These are phyloP conservation scores for Aspergillus bombycis DNA, from an alignment of 2,329 filamentous ascomycete genomes.

Conservation along the genomic window DNA sequence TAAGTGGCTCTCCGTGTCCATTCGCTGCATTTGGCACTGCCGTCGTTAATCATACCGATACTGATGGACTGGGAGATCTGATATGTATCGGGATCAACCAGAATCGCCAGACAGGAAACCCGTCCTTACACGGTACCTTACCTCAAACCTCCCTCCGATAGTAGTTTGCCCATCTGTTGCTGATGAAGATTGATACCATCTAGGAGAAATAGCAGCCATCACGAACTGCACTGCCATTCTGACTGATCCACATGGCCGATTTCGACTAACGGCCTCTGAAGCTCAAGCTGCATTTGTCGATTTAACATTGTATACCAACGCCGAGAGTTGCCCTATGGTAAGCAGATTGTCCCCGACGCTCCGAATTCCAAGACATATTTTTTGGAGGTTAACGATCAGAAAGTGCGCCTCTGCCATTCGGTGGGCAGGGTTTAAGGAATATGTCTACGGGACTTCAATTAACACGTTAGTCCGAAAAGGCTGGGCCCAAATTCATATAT, in stretches of 20 bases:
- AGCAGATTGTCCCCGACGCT: neutral
- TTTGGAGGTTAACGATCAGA: neutral
- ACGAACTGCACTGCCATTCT: constrained; percentile 56
- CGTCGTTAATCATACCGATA: constrained; percentile 59
- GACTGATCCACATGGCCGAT: constrained; percentile 46
- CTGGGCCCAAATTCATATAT: constrained; percentile 57
- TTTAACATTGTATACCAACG: constrained; percentile 61
- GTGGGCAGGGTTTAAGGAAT: constrained; percentile 60
- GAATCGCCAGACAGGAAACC: neutral
- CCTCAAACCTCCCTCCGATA: neutral
- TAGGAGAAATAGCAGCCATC: constrained; percentile 59
- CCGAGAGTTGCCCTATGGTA: constrained; percentile 60
- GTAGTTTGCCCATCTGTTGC: constrained; percentile 39
- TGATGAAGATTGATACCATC: neutral
- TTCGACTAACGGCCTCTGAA: constrained; percentile 46
- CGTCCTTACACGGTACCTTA: neutral
- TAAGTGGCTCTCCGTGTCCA: constrained; percentile 52
- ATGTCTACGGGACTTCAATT: constrained; percentile 58
- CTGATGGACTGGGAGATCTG: constrained; percentile 29
- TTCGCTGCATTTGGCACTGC: constrained; percentile 58
- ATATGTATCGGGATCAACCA: neutral
- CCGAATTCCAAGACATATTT: neutral
- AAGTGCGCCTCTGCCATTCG: constrained; percentile 59
- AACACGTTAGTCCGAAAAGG: constrained; percentile 50
- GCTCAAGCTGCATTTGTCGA: constrained; percentile 50